Base-by-base conservation (phyloP, 257 asterid genomes). In the Ballota nigra region DNA sequence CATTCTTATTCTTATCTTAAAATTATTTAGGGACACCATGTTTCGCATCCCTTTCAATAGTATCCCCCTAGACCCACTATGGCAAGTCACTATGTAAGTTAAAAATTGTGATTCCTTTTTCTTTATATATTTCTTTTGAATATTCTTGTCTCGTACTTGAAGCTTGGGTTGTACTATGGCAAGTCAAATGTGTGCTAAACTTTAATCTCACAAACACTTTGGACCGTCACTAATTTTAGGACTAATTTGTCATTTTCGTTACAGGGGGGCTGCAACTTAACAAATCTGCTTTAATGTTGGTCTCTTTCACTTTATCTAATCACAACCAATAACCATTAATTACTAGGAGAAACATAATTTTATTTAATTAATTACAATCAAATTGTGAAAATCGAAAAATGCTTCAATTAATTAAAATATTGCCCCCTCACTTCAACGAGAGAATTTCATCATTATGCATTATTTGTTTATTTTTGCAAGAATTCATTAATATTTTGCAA, bases 111-210 rank as follows among this genome's bases (percentile, higher is more conserved):
- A 75, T 70, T 77, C 84, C 86, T 81, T 83, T 84, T 70, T 64
- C 71, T 78, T 71, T 71, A 79, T 53, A 18, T 53, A 72, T 76
- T 79, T 79, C 78, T 80, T 90, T 83, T 83, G 92, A 85, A 84
- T 91, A 87, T 84, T 84, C 92, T 72, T 75, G 41, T 70, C 71
- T 77, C 81, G 89, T 80, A 81, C 97, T 85, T 85, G 77, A 79
- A 74, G 65, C 81, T 80, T 73, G 77, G 80, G 75, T 71, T 80
- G 81, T 60, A 68, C 63, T 41, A 70, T 60, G 75, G 68, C 34
- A 74, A 81, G 81, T 83, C 87, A 82, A 77, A 79, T 58, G 77
- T 57, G 51, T 65, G 38, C 55, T 52, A 41, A 76, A 69, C 77
- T 80, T 73, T 80, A 73, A 77, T 76, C 45, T 64, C 75, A 71